A percentile compares a stretch with the other conserved stretches of the same genome.
phyloP scores from a whole-genome alignment of 2,329 filamentous ascomycete species.

The Lasiodiplodia gonubiensis region DNA sequence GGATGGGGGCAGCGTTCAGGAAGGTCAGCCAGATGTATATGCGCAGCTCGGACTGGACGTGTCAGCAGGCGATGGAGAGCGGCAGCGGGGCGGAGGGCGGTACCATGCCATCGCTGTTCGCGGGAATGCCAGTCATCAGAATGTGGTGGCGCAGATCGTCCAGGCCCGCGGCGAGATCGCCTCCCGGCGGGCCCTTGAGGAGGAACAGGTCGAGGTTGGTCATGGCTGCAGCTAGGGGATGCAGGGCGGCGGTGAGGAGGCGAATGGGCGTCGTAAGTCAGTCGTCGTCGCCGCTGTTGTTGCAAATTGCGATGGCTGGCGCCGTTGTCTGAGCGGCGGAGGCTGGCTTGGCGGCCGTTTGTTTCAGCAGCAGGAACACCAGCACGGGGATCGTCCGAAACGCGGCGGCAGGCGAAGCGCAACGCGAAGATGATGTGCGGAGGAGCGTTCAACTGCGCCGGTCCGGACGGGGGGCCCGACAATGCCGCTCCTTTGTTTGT shows the following conservation, averaged over 20 bases:
- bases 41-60: slow-evolving; percentile 77
- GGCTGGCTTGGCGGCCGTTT: slow-evolving; percentile 20
- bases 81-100: slow-evolving; percentile 35
- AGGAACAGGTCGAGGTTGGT: slow-evolving; percentile 72
- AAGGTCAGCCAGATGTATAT: slow-evolving; percentile 97
- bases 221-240: slow-evolving; percentile 35
- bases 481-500: neutral
- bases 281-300: slow-evolving; percentile 16
- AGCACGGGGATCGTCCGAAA: slow-evolving; percentile 9
- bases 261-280: slow-evolving; percentile 9
- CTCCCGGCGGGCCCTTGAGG: slow-evolving; percentile 77
- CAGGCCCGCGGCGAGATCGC: slow-evolving; percentile 69
- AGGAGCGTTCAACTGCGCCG: slow-evolving; percentile 1
- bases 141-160: slow-evolving; percentile 76
- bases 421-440: neutral
- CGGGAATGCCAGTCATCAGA: slow-evolving; percentile 75
- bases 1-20: slow-evolving; percentile 82
- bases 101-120: slow-evolving; percentile 82
- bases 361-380: neutral
- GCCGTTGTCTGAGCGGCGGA: slow-evolving; percentile 18
- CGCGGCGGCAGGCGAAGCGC: neutral
- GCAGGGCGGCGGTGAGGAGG: slow-evolving; percentile 2
- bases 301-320: slow-evolving; percentile 25
- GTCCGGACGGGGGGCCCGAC: slow-evolving; percentile 2
- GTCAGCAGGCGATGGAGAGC: slow-evolving; percentile 21